These are phyloP conservation scores for Neurospora tetrasperma DNA, from an alignment of 495 filamentous ascomycete species.

Conservation along the genomic window DNA sequence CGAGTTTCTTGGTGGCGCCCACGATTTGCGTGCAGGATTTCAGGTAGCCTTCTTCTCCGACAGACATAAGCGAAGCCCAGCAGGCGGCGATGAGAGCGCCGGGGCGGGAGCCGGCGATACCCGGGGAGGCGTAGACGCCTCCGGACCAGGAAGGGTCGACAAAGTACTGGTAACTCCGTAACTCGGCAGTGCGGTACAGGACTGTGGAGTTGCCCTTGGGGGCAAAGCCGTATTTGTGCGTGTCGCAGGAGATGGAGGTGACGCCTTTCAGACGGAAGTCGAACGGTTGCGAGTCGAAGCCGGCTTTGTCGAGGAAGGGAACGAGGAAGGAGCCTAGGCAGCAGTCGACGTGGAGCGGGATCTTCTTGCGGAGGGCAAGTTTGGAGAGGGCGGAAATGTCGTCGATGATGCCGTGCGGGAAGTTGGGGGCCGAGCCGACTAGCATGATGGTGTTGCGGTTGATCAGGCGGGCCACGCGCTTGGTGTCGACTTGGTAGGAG, in stretches of 20 bases:
- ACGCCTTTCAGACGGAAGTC: constrained; percentile 93
- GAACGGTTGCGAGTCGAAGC: constrained; percentile 76
- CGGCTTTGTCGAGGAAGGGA: constrained; percentile 82
- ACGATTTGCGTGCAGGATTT: constrained; percentile 78
- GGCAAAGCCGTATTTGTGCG: constrained; percentile 98
- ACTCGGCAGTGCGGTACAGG: constrained; percentile 70
- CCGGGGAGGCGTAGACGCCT: constrained; percentile 89
- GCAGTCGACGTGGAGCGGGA: constrained; percentile 94
- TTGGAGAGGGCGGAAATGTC: constrained; percentile 81
- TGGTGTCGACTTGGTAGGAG: constrained; percentile 68
- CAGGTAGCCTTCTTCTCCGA: constrained; percentile 86
- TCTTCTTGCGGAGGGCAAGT: constrained; percentile 63
- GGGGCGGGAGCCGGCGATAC: constrained; percentile 81
- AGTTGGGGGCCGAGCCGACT: constrained; percentile 92
- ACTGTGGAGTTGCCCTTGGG: constrained; percentile 92
- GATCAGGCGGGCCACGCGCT: constrained; percentile 69
- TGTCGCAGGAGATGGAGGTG: constrained; percentile 90
- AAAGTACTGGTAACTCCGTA: constrained; percentile 89
- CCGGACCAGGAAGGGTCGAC: constrained; percentile 91
- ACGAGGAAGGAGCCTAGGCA: constrained; percentile 93
- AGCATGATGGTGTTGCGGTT: constrained; percentile 96
- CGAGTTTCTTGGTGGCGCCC: constrained; percentile 74
- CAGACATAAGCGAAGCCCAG: constrained; percentile 81
- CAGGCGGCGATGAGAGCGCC: constrained; percentile 90
- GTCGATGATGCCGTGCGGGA: constrained; percentile 95